Base-by-base conservation (phyloP, 2,329 filamentous ascomycete species). In the Zymoseptoria pseudotritici region DNA sequence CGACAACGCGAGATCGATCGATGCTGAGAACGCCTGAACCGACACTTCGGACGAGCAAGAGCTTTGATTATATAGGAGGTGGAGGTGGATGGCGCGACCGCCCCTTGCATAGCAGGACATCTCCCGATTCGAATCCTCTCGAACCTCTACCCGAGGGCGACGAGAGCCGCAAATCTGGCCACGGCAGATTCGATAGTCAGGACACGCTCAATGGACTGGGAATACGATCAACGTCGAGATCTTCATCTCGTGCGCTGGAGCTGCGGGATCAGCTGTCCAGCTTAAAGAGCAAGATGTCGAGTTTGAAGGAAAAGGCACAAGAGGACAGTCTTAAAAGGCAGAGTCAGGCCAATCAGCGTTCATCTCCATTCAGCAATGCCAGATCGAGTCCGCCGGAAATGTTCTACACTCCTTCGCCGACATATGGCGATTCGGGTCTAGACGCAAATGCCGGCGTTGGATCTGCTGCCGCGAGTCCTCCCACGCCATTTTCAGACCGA, bases 181-280 rank as follows among this genome's bases (percentile, higher is more conserved):
- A 61, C 67, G 36, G 68, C 58, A 56, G 58, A 36, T 31, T 17
- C 17, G 50, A 56, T 56, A 50, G 46, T 42, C 51, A 58, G 29
- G 56, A 59, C 50, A 55, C 54, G 21, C 65, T 65, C 52, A 66
- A 68, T 59, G 65, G 65, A 24, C 62, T 68, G 11, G 80, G 79
- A 1, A 74, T 87, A 8, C 82, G 89, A 19, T 86, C 89, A 2
- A 80, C 86, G 13, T 93, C 90, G 0, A 85, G 85, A 19, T 86
- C 89, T 2, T 80, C 85, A 13, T 93, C 90, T 0, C 85, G 85
- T n/a, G 82, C 86, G 70, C 85, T 87, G 8, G 83, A 85, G 69
- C 78, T 96, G 51, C 90, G 90, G 61, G 87, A 91, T 65, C 91
- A 96, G 72, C 90, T 96, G 83, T 86, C 88, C 58, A 90, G 89